Evolutionary conservation across 176 grass and related monocot genomes (phyloP), one percentile per base, ranked within the genome.

Genomic region (Avena sativa): DNA sequence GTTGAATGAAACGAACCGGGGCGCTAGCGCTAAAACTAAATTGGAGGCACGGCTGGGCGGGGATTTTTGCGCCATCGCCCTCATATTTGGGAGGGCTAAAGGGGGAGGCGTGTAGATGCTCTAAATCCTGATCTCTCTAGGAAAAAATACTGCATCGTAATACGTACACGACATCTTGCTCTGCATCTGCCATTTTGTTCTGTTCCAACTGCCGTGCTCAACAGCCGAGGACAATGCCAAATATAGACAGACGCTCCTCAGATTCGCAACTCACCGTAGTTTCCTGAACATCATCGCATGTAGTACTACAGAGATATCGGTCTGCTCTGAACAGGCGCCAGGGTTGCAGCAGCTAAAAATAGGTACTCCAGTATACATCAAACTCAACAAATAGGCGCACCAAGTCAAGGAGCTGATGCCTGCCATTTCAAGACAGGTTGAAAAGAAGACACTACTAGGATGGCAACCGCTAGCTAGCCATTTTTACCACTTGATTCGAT

Each of bases 141-240:
- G 26, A 32, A 67, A 15, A 66, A 32, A 9, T 0, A 38, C 2
- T 67, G 69, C 69, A 20, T 21, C 69, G 12, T 71, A 71, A 44
- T 6, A 71, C 16, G 16, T 38, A 10, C 3, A 4, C 1, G 19
- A 0, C 26, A 38, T 6, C 38, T 16, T 47, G 53, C 23, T 13
- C 71, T 19, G 64, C 30, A 26, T 15, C 17, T 3, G 49, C 2
- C 17, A 40, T 14, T 47, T 12, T 87, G 78, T 47, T 44, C 81
- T 11, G 56, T 66, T 47, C 36, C 1, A 68, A 73, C 70, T 36
- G 26, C 63, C 83, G 19, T 30, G 71, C 70, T 81, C 46, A 64
- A 53, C 46, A 60, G 0, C 69, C 58, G 48, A 14, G 40, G 32
- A 53, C 30, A 21, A 46, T 60, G 79, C 50, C 19, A 12, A 53